Conservation (phyloP, 371 early-diverging fungal species). For the Circinella minor region DNA sequence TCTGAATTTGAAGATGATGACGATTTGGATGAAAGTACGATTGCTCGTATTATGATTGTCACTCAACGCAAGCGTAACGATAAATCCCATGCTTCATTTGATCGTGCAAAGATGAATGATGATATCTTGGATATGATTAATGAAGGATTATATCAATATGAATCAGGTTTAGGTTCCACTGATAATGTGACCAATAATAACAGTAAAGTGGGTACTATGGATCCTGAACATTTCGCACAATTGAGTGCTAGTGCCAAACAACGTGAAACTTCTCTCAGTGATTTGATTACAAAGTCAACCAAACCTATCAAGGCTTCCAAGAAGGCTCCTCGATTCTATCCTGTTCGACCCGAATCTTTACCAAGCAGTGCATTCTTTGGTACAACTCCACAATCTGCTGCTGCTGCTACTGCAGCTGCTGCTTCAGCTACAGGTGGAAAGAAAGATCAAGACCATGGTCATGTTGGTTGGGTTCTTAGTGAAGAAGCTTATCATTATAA, state of each 20-base stretch:
- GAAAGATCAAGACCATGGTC: conserved; percentile 74
- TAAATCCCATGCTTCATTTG: conserved; percentile 72
- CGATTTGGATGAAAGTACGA: conserved; percentile 83
- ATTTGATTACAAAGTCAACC: conserved; percentile 13
- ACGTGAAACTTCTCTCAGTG: conserved; percentile 10
- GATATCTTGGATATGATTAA: conserved; percentile 94
- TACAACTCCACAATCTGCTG: conserved; percentile 25
- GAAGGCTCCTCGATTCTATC: conserved; percentile 66
- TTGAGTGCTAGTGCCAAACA: conserved; percentile 34
- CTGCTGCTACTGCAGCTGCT: conserved; percentile 1
- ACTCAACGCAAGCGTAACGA: conserved; percentile 81
- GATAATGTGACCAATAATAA: conserved; percentile 25
- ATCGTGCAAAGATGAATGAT: conserved; percentile 84
- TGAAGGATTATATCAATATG: conserved; percentile 92
- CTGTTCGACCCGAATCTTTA: conserved; percentile 61
- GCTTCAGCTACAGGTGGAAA: conserved; percentile 19
- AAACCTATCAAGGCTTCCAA: conserved; percentile 43
- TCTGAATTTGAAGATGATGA: conserved; percentile 72
- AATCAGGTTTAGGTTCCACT: conserved; percentile 65
- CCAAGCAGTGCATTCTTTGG: conserved; percentile 56
- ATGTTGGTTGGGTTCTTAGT: conserved; percentile 89
- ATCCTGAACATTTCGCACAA: conserved; percentile 68
- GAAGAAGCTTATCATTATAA: conserved; percentile 58
- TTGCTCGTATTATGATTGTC: conserved; percentile 89
- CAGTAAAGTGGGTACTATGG: conserved; percentile 70